These are phyloP conservation scores for Nigrograna mackinnonii DNA, from an alignment of 2,329 filamentous ascomycete genomes.

Conservation along the genomic window DNA sequence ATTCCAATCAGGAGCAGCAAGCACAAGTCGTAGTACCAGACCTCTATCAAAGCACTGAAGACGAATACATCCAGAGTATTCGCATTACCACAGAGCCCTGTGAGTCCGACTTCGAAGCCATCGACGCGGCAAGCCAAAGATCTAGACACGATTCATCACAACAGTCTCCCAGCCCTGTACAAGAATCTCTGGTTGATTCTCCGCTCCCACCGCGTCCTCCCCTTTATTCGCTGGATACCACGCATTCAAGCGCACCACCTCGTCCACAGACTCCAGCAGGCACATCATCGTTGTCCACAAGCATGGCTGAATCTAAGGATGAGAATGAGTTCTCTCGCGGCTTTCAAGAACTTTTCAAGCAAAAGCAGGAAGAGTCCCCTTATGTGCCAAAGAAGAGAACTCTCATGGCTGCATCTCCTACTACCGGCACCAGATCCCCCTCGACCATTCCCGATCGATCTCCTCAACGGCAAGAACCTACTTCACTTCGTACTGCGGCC, in stretches of 20 bases:
- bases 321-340: not conserved
- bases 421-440: constrained; percentile 34
- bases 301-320: constrained; percentile 16
- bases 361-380: not conserved
- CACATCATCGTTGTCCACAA: constrained; percentile 10
- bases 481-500: constrained; percentile 30
- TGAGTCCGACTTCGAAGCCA: not conserved
- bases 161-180: constrained; percentile 14
- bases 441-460: constrained; percentile 36
- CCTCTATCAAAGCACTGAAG: constrained; percentile 17
- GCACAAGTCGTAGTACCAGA: constrained; percentile 24
- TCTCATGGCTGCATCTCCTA: constrained; percentile 4
- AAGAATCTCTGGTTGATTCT: constrained; percentile 6
- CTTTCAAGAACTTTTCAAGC: constrained; percentile 6
- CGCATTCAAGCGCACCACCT: constrained; percentile 20
- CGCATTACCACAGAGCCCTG: not conserved
- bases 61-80: not conserved
- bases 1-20: constrained; percentile 2
- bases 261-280: constrained; percentile 17
- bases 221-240: constrained; percentile 20
- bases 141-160: constrained; percentile 38
- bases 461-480: constrained; percentile 23
- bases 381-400: not conserved
- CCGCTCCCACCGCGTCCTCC: constrained; percentile 26
- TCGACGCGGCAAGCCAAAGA: constrained; percentile 7